A percentile compares a stretch with the other conserved stretches of the same genome.
phyloP scores from a whole-genome alignment of 2,329 filamentous ascomycete genomes.

The Diaporthe capsici region DNA sequence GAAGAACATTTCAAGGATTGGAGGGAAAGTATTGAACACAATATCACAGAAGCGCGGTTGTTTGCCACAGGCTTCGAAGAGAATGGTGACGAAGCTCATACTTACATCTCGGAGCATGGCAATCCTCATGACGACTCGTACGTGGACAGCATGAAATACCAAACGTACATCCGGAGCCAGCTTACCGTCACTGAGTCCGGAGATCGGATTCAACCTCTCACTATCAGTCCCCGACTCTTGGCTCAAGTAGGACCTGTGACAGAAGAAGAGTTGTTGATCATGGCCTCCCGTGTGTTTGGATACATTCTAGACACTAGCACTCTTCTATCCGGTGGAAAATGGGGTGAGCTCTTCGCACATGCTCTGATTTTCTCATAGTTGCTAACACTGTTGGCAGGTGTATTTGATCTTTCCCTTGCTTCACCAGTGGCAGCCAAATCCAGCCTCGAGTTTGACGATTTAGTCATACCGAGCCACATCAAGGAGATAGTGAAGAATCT shows the following conservation, averaged over 20 bases:
- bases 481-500: constrained; percentile 10
- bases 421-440: not conserved
- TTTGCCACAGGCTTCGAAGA: not conserved
- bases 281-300: not conserved
- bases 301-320: not conserved
- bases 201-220: not conserved
- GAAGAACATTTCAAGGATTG: not conserved
- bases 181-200: not conserved
- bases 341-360: not conserved
- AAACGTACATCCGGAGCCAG: not conserved
- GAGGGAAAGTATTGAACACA: not conserved
- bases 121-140: not conserved
- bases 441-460: not conserved
- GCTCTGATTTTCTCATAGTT: not conserved
- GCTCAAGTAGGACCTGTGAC: not conserved
- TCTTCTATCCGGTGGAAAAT: not conserved
- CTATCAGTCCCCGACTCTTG: not conserved
- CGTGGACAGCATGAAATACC: not conserved
- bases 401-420: not conserved
- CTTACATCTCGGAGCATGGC: not conserved
- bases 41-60: not conserved
- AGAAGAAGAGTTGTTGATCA: not conserved
- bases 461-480: not conserved
- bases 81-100: not conserved
- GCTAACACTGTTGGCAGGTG: not conserved